Percentiles rank a stretch among this genome's conserved stretches.
These are phyloP conservation scores for Meripilus lineatus DNA, from an alignment of 1,284 basidiomycete genomes.

Conservation along the genomic window DNA sequence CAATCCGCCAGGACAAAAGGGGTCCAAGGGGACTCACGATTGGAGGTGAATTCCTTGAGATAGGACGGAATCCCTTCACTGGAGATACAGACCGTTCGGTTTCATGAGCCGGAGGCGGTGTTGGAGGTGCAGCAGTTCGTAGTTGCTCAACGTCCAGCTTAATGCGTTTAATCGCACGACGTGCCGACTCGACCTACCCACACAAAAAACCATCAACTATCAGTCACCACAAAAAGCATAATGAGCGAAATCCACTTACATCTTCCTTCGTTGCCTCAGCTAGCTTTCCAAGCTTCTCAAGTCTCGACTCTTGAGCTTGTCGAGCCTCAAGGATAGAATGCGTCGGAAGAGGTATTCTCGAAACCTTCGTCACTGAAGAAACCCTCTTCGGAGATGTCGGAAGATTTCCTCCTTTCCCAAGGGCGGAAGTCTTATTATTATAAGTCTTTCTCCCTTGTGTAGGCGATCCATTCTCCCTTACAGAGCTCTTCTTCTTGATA, in stretches of 20 bases:
- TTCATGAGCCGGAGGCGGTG: slow-evolving; percentile 11
- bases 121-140: slow-evolving; percentile 13
- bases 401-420: slow-evolving; percentile 15
- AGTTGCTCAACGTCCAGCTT: slow-evolving; percentile 45
- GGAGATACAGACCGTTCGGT: slow-evolving; percentile 41
- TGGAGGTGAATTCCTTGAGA: no score
- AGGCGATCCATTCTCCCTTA: slow-evolving; percentile 39
- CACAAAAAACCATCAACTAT: slow-evolving; percentile 11
- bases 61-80: slow-evolving; percentile 46
- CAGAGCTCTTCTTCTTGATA: slow-evolving; percentile 75
- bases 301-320: slow-evolving; percentile 27
- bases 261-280: slow-evolving; percentile 61
- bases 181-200: slow-evolving; percentile 58
- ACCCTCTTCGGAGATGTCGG: neutral
- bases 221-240: slow-evolving; percentile 12
- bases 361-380: slow-evolving; percentile 41
- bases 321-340: no score
- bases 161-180: slow-evolving; percentile 65
- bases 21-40: no score
- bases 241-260: slow-evolving; percentile 36
- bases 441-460: slow-evolving; percentile 32
- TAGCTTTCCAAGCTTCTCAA: slow-evolving; percentile 41
- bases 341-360: slow-evolving; percentile 14
- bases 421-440: slow-evolving; percentile 21
- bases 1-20: no score